Evolutionary conservation across 768 basidiomycete species (phyloP).

Genomic region (Gloeostereum incarnatum): DNA sequence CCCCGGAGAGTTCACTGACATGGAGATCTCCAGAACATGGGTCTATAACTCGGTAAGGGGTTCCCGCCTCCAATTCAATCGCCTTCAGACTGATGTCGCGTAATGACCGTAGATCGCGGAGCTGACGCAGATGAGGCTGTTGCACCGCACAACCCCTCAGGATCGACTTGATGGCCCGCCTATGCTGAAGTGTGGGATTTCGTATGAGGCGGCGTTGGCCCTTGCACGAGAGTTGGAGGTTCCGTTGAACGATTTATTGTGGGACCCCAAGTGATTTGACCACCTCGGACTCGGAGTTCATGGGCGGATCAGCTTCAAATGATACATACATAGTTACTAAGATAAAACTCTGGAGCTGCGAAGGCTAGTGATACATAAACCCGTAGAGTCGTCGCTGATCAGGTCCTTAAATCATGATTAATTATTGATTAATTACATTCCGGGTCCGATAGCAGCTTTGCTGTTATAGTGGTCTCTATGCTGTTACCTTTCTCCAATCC

Average conservation of each 20-base stretch:
- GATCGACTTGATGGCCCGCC: constrained; percentile 66
- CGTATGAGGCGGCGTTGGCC: constrained; percentile 41
- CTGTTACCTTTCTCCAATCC: too few relatives aligned
- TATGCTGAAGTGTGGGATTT: constrained; percentile 67
- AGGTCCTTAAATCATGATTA: too few relatives aligned
- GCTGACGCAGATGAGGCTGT: constrained; percentile 50
- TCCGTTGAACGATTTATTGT: constrained; percentile 54
- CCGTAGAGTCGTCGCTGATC: too few relatives aligned
- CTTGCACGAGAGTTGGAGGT: constrained; percentile 56
- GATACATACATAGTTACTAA: too few relatives aligned
- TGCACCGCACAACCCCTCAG: constrained; percentile 51
- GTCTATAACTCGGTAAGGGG: constrained; percentile 46
- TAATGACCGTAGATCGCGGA: constrained; percentile 47
- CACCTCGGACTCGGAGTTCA: too few relatives aligned
- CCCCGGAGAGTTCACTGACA: constrained; percentile 68
- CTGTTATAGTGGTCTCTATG: too few relatives aligned
- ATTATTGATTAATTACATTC: too few relatives aligned
- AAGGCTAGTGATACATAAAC: too few relatives aligned
- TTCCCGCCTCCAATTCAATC: constrained; percentile 2
- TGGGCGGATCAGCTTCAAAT: too few relatives aligned
- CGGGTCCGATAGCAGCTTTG: too few relatives aligned
- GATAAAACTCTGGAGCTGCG: too few relatives aligned
- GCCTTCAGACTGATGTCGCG: constrained; percentile 1
- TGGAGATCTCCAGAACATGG: constrained; percentile 56
- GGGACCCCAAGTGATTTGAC: constrained; percentile 50